Percentiles rank a stretch among this genome's conserved stretches.
These are phyloP conservation scores for Serendipita sp. DNA, from an alignment of 768 basidiomycete genomes.

Conservation along the genomic window DNA sequence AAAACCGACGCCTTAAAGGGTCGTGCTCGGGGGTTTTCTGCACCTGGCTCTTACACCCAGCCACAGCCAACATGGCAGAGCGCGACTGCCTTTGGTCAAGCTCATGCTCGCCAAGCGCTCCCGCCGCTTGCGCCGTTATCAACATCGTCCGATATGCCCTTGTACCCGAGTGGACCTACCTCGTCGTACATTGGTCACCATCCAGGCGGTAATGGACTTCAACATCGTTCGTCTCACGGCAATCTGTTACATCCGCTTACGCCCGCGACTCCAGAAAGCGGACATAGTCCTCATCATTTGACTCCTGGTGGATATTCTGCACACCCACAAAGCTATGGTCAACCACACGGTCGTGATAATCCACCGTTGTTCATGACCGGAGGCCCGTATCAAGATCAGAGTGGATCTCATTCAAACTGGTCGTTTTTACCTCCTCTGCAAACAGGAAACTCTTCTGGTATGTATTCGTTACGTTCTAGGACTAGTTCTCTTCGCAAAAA, in stretches of 20 bases:
- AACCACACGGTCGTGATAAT: neutral
- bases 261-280: constrained; percentile 1
- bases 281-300: neutral
- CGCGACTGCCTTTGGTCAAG: constrained; percentile 33
- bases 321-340: neutral
- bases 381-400: neutral
- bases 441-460: neutral
- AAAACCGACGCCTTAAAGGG: constrained; percentile 37
- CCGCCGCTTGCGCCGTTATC: constrained; percentile 62
- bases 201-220: constrained; percentile 4
- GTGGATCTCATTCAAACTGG: constrained; percentile 1
- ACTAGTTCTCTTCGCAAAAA: constrained; percentile 25
- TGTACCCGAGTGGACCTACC: neutral
- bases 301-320: neutral
- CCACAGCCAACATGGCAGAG: constrained; percentile 37
- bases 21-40: constrained; percentile 56
- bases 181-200: constrained; percentile 7
- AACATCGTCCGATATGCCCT: constrained; percentile 52
- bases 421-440: constrained; percentile 9
- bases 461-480: neutral
- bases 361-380: constrained; percentile 2
- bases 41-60: constrained; percentile 65
- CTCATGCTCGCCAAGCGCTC: constrained; percentile 33
- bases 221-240: constrained; percentile 5
- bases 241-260: constrained; percentile 7